Evolutionary conservation across 352 stramenopile genomes (phyloP).

Genomic region (Phytophthora macrochlamydospora): DNA sequence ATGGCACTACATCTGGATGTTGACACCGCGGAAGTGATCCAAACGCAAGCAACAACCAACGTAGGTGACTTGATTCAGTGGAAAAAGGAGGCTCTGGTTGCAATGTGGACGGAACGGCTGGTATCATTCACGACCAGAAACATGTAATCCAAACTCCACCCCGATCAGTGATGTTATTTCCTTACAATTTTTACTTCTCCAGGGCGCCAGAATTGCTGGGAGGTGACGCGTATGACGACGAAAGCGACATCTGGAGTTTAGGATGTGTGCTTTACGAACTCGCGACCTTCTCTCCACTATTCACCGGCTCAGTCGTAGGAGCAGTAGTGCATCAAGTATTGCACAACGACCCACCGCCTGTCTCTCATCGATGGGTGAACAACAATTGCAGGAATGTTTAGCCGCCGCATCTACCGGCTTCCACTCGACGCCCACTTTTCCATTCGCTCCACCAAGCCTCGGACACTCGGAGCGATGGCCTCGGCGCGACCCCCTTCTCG

Average conservation of each 20-base stretch:
- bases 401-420: no score
- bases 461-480: no score
- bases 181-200: neutral
- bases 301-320: conserved; percentile 59
- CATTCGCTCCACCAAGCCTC: no score
- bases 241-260: conserved; percentile 86
- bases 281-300: conserved; percentile 57
- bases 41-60: neutral
- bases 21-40: neutral
- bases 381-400: no score
- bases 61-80: neutral
- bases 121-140: neutral
- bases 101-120: neutral
- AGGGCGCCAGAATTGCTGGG: conserved; percentile 80
- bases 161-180: neutral
- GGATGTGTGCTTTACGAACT: conserved; percentile 88
- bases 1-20: neutral
- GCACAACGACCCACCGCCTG: conserved; percentile 25
- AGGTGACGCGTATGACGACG: conserved; percentile 58
- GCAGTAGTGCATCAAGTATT: conserved; percentile 67
- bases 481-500: no score
- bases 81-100: neutral
- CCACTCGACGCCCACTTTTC: no score
- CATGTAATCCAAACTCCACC: conserved; percentile 41
- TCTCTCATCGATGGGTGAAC: conserved; percentile 36